These are phyloP conservation scores for Neurospora sp. DNA, from an alignment of 495 filamentous ascomycete genomes.

Conservation along the genomic window DNA sequence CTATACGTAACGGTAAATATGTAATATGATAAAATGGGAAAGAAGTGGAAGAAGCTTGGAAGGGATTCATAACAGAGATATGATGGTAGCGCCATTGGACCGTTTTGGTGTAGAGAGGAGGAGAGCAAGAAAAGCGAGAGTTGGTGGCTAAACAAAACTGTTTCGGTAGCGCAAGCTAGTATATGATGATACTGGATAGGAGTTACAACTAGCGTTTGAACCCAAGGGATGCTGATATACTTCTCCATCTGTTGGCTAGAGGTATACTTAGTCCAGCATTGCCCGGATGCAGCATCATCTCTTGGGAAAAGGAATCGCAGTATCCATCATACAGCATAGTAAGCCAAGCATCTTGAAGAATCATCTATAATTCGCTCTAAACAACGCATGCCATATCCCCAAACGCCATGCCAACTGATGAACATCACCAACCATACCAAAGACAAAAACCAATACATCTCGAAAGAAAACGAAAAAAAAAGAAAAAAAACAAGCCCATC, in stretches of 20 bases:
- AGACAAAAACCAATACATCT: not conserved
- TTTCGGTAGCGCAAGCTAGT: not conserved
- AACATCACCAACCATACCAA: not conserved
- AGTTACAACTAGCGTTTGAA: not conserved
- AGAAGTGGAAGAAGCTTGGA: not conserved
- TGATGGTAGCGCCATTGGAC: not conserved
- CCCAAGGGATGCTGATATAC: not conserved
- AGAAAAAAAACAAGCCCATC: too few relatives aligned
- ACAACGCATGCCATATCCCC: not conserved
- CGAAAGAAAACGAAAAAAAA: too few relatives aligned
- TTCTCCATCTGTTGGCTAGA: not conserved
- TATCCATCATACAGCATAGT: not conserved
- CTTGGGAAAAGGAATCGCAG: not conserved
- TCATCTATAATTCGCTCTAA: not conserved
- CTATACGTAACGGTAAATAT: not conserved
- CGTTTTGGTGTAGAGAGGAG: not conserved
- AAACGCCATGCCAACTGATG: not conserved
- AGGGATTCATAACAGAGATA: not conserved
- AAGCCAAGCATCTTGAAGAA: not conserved
- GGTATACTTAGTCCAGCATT: not conserved
- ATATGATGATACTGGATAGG: not conserved
- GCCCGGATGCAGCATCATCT: not conserved
- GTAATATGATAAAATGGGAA: not conserved
- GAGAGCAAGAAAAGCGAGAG: not conserved
- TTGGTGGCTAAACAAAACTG: not conserved